Conservation (phyloP, 768 basidiomycete species). For the Phanerochaete sordida region DNA sequence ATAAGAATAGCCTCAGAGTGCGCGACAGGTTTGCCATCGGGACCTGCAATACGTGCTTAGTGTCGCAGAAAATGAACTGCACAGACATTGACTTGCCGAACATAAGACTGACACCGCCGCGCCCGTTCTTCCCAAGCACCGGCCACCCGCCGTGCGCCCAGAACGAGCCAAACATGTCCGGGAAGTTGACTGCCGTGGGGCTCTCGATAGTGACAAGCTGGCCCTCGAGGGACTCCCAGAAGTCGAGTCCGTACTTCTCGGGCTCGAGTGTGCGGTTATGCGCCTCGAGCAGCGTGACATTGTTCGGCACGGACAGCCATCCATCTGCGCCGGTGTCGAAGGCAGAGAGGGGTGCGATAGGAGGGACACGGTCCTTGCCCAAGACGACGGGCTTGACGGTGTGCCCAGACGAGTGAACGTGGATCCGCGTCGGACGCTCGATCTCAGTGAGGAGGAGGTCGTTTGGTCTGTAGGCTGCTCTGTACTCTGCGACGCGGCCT, state of each 20-base stretch:
- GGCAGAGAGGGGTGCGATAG: constrained; percentile 43
- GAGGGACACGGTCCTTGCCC: constrained; percentile 50
- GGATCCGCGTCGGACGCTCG: constrained; percentile 39
- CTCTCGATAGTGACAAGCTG: constrained; percentile 50
- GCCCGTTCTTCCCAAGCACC: constrained; percentile 49
- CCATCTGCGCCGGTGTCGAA: constrained; percentile 52
- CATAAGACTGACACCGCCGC: constrained; percentile 53
- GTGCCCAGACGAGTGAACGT: constrained; percentile 42
- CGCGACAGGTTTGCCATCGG: constrained; percentile 48
- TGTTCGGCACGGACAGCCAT: constrained; percentile 54
- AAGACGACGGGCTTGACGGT: constrained; percentile 46
- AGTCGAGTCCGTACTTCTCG: constrained; percentile 52
- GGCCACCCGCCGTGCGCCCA: constrained; percentile 60
- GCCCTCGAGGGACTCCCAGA: constrained; percentile 62
- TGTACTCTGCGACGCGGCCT: constrained; percentile 48
- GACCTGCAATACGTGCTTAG: constrained; percentile 4
- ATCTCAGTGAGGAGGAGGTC: constrained; percentile 51
- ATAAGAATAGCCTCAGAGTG: constrained; percentile 58
- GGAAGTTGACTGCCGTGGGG: constrained; percentile 46
- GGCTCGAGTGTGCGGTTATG: constrained; percentile 48
- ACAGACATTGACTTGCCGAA: constrained; percentile 25
- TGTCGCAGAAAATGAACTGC: neutral
- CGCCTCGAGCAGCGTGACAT: constrained; percentile 40
- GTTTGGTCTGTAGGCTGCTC: constrained; percentile 38
- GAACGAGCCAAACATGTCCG: constrained; percentile 50